Percentiles rank a stretch among this genome's conserved stretches.
Conservation (phyloP, 2,329 filamentous ascomycete species). For the Teratosphaeria zuluensis region DNA sequence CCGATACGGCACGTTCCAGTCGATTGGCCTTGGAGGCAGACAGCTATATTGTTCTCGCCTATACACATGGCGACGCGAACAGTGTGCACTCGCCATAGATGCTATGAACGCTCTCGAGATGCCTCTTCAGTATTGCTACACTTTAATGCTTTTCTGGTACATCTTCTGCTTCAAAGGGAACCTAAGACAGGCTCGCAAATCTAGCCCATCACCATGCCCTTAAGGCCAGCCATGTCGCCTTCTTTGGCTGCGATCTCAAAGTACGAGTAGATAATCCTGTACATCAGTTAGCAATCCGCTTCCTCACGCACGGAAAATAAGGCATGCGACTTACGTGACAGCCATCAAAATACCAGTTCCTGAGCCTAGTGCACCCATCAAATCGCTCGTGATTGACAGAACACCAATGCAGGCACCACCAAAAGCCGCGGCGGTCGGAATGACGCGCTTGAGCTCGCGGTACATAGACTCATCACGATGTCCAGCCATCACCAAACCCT, state of each 20-base stretch:
- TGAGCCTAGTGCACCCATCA: conserved; percentile 89
- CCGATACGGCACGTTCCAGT: background rate
- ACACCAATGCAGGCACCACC: conserved; percentile 98
- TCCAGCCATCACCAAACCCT: conserved; percentile 97
- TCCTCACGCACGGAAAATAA: background rate
- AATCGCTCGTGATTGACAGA: conserved; percentile 87
- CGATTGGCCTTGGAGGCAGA: background rate
- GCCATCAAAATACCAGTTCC: conserved; percentile 96
- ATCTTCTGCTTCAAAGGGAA: background rate
- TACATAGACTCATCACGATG: conserved; percentile 99
- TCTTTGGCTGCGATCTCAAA: conserved; percentile 99
- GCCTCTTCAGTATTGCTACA: background rate
- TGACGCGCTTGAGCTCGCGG: conserved; percentile 98
- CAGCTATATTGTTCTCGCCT: background rate
- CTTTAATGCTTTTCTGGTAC: background rate
- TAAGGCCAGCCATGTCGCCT: conserved; percentile 77
- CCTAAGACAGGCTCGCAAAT: background rate
- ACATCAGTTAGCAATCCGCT: background rate
- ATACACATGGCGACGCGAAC: background rate
- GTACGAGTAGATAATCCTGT: conserved; percentile 41
- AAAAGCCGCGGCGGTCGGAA: conserved; percentile 94
- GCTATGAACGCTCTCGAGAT: background rate
- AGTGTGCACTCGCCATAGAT: background rate
- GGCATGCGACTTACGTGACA: conserved; percentile 68
- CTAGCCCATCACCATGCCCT: conserved; percentile 51